Evolutionary conservation across 169 alveolate species (phyloP).

Genomic region (Eimeria tenella): DNA sequence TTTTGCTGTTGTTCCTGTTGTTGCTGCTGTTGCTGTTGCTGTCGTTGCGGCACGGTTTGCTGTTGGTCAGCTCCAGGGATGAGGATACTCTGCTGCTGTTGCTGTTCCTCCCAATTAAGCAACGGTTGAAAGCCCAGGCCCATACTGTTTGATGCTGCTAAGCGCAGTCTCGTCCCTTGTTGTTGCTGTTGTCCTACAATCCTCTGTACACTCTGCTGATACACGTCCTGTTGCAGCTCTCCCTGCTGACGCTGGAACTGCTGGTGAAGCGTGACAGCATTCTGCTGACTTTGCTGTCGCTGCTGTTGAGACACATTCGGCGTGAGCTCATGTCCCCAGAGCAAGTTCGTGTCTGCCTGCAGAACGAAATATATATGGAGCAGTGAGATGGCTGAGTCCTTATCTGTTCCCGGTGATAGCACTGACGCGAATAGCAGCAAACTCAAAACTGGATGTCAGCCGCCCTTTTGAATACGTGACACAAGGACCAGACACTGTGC

Average conservation of each 20-base stretch:
- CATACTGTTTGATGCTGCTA: neutral
- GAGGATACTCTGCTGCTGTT: constrained; percentile 14
- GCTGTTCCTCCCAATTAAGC: constrained; percentile 54
- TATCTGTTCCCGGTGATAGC: neutral
- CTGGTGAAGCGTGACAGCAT: constrained; percentile 26
- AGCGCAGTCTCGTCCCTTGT: constrained; percentile 36
- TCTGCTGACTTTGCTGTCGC: constrained; percentile 41
- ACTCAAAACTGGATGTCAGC: neutral
- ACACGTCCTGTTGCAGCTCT: constrained; percentile 31
- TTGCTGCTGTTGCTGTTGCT: constrained; percentile 33
- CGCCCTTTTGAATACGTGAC: too few species aligned
- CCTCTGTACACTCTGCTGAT: constrained; percentile 50
- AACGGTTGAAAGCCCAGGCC: constrained; percentile 23
- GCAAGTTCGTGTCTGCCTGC: constrained; percentile 38
- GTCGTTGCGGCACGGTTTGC: constrained; percentile 25
- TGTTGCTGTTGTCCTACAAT: constrained; percentile 37
- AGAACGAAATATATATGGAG: neutral
- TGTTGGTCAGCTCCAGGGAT: constrained; percentile 30
- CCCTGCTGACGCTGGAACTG: constrained; percentile 32
- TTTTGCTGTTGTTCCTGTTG: constrained; percentile 39
- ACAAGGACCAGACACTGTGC: too few species aligned
- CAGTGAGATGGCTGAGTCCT: neutral
- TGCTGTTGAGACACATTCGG: constrained; percentile 54
- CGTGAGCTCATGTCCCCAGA: constrained; percentile 37
- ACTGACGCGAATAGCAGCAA: neutral